Percentiles rank a stretch among this genome's conserved stretches.
Conservation (phyloP, 495 filamentous ascomycete species). For the Talaromyces thailandensis region DNA sequence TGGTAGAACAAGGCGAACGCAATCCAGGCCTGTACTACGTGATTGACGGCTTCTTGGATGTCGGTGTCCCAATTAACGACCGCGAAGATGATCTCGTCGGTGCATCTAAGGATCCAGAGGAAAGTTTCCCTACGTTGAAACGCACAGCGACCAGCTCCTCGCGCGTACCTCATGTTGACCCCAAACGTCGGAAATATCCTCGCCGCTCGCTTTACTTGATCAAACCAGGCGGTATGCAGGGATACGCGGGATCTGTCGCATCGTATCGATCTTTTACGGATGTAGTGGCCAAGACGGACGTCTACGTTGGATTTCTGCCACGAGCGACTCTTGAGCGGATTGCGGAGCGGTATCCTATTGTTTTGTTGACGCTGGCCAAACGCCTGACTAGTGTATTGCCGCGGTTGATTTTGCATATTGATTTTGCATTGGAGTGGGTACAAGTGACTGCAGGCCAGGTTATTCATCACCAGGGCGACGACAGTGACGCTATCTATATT, state of each 20-base stretch:
- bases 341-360: constrained; percentile 84
- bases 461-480: constrained; percentile 86
- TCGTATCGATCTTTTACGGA: constrained; percentile 95
- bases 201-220: constrained; percentile 80
- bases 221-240: constrained; percentile 90
- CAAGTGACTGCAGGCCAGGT: constrained; percentile 93
- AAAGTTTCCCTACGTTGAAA: constrained; percentile 38
- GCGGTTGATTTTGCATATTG: constrained; percentile 88
- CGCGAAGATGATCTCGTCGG: constrained; percentile 32
- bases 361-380: constrained; percentile 92
- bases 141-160: constrained; percentile 42
- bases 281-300: constrained; percentile 94
- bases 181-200: constrained; percentile 39
- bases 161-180: constrained; percentile 23
- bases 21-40: constrained; percentile 97
- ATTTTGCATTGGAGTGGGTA: constrained; percentile 96
- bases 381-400: constrained; percentile 81
- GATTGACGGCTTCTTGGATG: constrained; percentile 92
- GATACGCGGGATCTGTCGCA: constrained; percentile 87
- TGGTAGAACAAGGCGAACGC: constrained; percentile 95
- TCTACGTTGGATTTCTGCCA: constrained; percentile 94
- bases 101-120: constrained; percentile 19
- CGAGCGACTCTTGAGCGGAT: constrained; percentile 80
- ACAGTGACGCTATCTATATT: constrained; percentile 97
- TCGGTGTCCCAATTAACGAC: constrained; percentile 61